phyloP scores from a whole-genome alignment of 2,329 filamentous ascomycete species.

The Plenodomus tracheiphilus region DNA sequence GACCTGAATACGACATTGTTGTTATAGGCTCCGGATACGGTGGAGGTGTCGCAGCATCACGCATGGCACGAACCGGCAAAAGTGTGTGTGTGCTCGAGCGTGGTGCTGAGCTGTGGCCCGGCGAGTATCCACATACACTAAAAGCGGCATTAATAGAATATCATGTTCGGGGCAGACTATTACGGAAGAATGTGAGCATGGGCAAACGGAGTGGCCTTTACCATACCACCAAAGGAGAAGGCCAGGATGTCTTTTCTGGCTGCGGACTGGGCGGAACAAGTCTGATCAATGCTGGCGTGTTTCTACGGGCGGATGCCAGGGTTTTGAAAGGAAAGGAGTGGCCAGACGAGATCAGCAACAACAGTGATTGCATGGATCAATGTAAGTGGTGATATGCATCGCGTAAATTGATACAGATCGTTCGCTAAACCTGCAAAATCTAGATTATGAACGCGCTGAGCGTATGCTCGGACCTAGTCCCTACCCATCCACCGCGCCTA shows the following conservation, averaged over 20 bases:
- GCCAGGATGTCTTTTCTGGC: slow-evolving; percentile 64
- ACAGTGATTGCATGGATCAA: slow-evolving; percentile 51
- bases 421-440: no score
- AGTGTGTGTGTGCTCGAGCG: slow-evolving; percentile 67
- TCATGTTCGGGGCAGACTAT: slow-evolving; percentile 58
- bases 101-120: slow-evolving; percentile 66
- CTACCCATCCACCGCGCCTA: slow-evolving; percentile 63
- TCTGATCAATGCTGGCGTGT: slow-evolving; percentile 37
- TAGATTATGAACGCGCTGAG: slow-evolving; percentile 62
- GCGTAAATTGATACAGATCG: no score
- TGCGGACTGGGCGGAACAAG: slow-evolving; percentile 51
- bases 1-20: slow-evolving; percentile 64
- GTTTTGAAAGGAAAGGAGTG: slow-evolving; percentile 60
- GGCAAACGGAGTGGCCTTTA: slow-evolving; percentile 65
- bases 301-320: slow-evolving; percentile 61
- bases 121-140: slow-evolving; percentile 61
- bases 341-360: slow-evolving; percentile 59
- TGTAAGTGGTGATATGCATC: no score
- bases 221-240: slow-evolving; percentile 64
- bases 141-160: slow-evolving; percentile 56
- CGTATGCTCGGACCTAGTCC: slow-evolving; percentile 61
- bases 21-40: slow-evolving; percentile 73
- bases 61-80: slow-evolving; percentile 64
- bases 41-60: slow-evolving; percentile 66
- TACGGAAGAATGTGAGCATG: slow-evolving; percentile 50